A percentile compares a stretch with the other conserved stretches of the same genome.
Conservation (phyloP, 805 yeast species). For the Candida maesae region DNA sequence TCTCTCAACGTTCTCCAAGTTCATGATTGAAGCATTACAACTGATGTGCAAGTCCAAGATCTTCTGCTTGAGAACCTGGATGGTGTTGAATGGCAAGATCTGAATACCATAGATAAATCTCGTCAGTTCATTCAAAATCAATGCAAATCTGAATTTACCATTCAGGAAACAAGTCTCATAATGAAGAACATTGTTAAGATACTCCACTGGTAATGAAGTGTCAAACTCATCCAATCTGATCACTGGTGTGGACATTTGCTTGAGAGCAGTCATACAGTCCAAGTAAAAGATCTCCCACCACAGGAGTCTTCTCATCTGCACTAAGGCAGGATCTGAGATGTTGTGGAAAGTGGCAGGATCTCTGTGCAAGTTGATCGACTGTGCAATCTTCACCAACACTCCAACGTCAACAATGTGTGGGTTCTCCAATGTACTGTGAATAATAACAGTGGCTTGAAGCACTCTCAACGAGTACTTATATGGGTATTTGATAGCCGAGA, state of each 20-base stretch:
- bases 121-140: constrained; percentile 51
- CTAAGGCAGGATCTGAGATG: constrained; percentile 42
- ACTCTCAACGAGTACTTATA: constrained; percentile 39
- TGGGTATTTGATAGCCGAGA: constrained; percentile 48
- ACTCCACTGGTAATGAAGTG: constrained; percentile 50
- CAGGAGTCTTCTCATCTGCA: constrained; percentile 51
- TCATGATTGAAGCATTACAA: constrained; percentile 46
- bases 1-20: constrained; percentile 34
- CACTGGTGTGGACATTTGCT: constrained; percentile 51
- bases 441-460: constrained; percentile 44
- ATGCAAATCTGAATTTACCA: constrained; percentile 48
- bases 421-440: constrained; percentile 51
- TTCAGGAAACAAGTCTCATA: constrained; percentile 47
- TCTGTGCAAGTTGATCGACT: constrained; percentile 51
- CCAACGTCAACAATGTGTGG: constrained; percentile 55
- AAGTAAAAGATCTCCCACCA: constrained; percentile 67
- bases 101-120: constrained; percentile 46
- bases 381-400: constrained; percentile 52
- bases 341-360: constrained; percentile 55
- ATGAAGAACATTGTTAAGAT: constrained; percentile 36
- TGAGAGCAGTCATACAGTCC: constrained; percentile 54
- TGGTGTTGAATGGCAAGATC: constrained; percentile 37
- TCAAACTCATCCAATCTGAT: constrained; percentile 51
- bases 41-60: constrained; percentile 47
- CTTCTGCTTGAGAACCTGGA: constrained; percentile 43